phyloP scores from a whole-genome alignment of 495 filamentous ascomycete species.

The Aspergillus hancockii region DNA sequence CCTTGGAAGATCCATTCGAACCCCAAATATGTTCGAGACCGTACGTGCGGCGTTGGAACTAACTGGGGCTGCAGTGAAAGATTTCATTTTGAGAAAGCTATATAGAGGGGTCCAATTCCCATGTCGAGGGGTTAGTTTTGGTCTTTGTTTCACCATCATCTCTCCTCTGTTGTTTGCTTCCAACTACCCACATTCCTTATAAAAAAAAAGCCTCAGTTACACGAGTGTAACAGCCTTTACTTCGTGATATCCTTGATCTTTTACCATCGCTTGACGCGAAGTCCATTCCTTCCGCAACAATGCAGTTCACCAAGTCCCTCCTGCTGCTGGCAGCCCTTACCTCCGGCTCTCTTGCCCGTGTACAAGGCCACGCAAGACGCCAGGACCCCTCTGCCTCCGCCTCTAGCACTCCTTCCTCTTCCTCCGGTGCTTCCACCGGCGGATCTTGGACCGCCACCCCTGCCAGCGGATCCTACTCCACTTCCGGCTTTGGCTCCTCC shows the following conservation, averaged over 20 bases:
- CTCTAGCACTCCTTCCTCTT: constrained; percentile 32
- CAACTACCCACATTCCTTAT: constrained; percentile 13
- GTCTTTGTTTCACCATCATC: not conserved
- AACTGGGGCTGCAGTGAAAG: not conserved
- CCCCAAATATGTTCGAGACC: not conserved
- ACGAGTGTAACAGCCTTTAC: constrained; percentile 1
- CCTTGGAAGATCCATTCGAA: not conserved
- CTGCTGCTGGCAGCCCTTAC: constrained; percentile 38
- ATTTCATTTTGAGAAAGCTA: not conserved
- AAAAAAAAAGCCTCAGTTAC: not conserved
- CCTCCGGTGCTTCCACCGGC: not conserved
- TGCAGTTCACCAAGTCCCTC: constrained; percentile 38
- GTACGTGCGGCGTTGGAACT: not conserved
- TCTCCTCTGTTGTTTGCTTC: not conserved
- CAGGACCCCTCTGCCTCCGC: constrained; percentile 26
- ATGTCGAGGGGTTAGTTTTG: not conserved
- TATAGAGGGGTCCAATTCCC: not conserved
- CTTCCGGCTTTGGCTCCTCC: constrained; percentile 32
- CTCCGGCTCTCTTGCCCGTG: constrained; percentile 25
- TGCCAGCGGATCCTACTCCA: constrained; percentile 24
- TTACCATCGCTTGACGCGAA: constrained; percentile 12
- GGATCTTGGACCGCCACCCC: not conserved
- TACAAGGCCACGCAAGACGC: constrained; percentile 24
- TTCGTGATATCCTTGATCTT: not conserved
- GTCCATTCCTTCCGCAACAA: constrained; percentile 16